A percentile compares a stretch with the other conserved stretches of the same genome.
These are phyloP conservation scores for Anisogramma anomala DNA, from an alignment of 2,329 filamentous ascomycete species.

Conservation along the genomic window DNA sequence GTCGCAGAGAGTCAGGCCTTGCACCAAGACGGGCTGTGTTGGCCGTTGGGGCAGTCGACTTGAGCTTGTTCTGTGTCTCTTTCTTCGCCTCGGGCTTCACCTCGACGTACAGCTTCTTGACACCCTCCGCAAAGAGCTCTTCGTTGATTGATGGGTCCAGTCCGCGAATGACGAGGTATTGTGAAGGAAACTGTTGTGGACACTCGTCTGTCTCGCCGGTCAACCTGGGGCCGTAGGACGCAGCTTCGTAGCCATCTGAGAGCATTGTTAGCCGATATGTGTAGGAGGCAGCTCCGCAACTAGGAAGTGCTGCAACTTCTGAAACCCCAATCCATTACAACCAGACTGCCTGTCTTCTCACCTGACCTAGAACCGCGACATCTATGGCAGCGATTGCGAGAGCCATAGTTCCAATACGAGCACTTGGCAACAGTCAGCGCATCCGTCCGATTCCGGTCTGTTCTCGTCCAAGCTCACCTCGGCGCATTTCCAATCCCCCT, in stretches of 20 bases:
- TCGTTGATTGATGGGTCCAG: slow-evolving; percentile 61
- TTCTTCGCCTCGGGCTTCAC: slow-evolving; percentile 33
- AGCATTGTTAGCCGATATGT: background rate
- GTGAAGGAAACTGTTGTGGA: slow-evolving; percentile 47
- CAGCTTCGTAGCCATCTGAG: slow-evolving; percentile 16
- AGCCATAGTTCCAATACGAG: slow-evolving; percentile 43
- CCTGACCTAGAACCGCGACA: slow-evolving; percentile 44
- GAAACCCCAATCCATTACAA: background rate
- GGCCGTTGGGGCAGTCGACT: slow-evolving; percentile 44
- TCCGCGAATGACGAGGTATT: slow-evolving; percentile 65
- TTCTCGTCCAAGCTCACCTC: slow-evolving; percentile 20
- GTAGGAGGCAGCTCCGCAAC: background rate
- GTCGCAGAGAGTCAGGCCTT: slow-evolving; percentile 59
- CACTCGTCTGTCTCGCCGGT: slow-evolving; percentile 34
- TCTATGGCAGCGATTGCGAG: slow-evolving; percentile 43
- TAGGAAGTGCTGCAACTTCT: no score
- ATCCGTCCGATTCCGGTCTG: no score
- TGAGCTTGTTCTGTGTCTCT: slow-evolving; percentile 39
- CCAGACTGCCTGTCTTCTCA: slow-evolving; percentile 21
- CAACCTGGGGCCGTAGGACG: slow-evolving; percentile 24
- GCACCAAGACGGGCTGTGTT: slow-evolving; percentile 55
- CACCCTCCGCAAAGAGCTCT: slow-evolving; percentile 58
- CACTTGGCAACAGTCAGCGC: slow-evolving; percentile 29
- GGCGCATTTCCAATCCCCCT: slow-evolving; percentile 30
- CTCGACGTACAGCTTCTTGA: slow-evolving; percentile 58